Evolutionary conservation across 2,329 filamentous ascomycete species (phyloP).

Genomic region (Piedraia hortae): DNA sequence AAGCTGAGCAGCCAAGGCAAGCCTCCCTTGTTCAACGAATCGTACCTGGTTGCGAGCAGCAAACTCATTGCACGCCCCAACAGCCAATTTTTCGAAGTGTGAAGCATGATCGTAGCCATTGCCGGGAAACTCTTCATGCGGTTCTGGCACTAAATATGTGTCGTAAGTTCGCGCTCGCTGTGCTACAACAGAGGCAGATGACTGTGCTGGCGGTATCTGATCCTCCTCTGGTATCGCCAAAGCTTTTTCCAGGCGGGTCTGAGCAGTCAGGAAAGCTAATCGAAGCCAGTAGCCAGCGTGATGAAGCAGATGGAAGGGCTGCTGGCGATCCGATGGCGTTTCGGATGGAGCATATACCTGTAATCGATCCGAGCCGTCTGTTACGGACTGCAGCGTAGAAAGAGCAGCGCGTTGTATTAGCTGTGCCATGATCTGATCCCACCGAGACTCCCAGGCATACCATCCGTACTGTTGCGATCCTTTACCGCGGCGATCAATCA

Average conservation of each 20-base stretch:
- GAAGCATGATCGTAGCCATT: conserved; percentile 14
- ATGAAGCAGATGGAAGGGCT: conserved; percentile 31
- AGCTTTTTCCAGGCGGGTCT: conserved; percentile 23
- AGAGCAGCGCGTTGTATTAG: conserved; percentile 26
- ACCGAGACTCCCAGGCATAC: conserved; percentile 73
- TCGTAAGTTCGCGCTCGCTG: conserved; percentile 28
- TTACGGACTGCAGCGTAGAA: conserved; percentile 14
- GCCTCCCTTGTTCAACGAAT: conserved; percentile 24
- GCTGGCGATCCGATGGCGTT: conserved; percentile 21
- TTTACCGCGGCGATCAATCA: conserved; percentile 59
- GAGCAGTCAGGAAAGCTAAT: conserved; percentile 24
- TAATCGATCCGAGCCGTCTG: conserved; percentile 3
- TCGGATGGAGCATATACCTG: conserved; percentile 16
- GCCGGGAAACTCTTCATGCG: conserved; percentile 22
- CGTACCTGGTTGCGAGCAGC: conserved; percentile 24
- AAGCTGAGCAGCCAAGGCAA: conserved; percentile 28
- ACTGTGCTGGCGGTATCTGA: conserved; percentile 25
- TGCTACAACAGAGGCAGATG: conserved; percentile 26
- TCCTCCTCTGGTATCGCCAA: conserved; percentile 31
- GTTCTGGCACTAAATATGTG: conserved; percentile 30
- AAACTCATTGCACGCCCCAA: conserved; percentile 22
- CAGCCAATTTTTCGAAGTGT: conserved; percentile 21
- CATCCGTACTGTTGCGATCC: conserved; percentile 78
- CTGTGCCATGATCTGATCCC: conserved; percentile 34
- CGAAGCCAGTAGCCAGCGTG: conserved; percentile 35